These are phyloP conservation scores for Copromyces sp. DNA, from an alignment of 495 filamentous ascomycete species.

Conservation along the genomic window DNA sequence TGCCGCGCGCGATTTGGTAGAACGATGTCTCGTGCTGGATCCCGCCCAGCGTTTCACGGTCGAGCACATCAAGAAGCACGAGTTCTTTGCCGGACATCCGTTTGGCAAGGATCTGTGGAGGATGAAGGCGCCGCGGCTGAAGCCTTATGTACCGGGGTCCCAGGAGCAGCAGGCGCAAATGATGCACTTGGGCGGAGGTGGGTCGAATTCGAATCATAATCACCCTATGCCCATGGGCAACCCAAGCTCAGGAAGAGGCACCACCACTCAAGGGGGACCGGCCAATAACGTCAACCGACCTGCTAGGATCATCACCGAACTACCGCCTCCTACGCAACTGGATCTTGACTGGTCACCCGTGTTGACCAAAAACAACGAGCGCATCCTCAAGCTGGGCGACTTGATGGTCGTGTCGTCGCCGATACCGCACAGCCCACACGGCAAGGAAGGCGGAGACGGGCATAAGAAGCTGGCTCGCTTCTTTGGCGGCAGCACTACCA, in stretches of 20 bases:
- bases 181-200: slow-evolving; percentile 67
- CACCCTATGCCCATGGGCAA: neutral
- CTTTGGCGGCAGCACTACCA: slow-evolving; percentile 80
- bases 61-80: slow-evolving; percentile 93
- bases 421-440: slow-evolving; percentile 57
- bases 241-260: slow-evolving; percentile 28
- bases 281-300: slow-evolving; percentile 31
- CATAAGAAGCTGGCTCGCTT: slow-evolving; percentile 85
- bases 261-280: neutral
- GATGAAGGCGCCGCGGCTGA: slow-evolving; percentile 79
- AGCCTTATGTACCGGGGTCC: slow-evolving; percentile 71
- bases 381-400: slow-evolving; percentile 91
- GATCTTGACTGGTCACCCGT: slow-evolving; percentile 99
- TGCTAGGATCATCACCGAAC: slow-evolving; percentile 82
- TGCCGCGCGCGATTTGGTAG: slow-evolving; percentile 82
- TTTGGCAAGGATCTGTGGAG: slow-evolving; percentile 87
- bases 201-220: slow-evolving; percentile 11
- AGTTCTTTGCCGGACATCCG: slow-evolving; percentile 85
- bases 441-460: slow-evolving; percentile 41
- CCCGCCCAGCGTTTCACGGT: slow-evolving; percentile 80
- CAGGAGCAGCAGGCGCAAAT: slow-evolving; percentile 59
- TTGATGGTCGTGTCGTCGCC: slow-evolving; percentile 71
- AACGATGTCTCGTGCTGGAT: slow-evolving; percentile 84
- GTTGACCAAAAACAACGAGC: slow-evolving; percentile 77
- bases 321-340: slow-evolving; percentile 89